Evolutionary conservation across 2,329 filamentous ascomycete species (phyloP), one percentile per base, ranked within the genome.

Genomic region (Blastomyces gilchristii): DNA sequence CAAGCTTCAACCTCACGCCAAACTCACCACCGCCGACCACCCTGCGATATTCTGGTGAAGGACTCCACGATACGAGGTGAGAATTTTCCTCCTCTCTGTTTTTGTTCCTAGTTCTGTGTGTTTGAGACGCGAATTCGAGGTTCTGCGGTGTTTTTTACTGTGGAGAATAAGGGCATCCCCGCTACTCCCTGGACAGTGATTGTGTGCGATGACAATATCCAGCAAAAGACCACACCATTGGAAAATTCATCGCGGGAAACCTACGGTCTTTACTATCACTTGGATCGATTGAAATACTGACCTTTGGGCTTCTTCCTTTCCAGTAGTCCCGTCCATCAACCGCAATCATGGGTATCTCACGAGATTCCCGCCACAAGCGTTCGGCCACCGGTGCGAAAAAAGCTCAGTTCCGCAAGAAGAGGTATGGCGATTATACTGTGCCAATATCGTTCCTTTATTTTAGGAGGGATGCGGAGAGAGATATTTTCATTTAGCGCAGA

Each of bases 301-400:
- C 58, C 14, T 28, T 25, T 18, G 58, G 25, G 58, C 6, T 25
- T 25, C 16, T 59, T 53, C 16, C 34, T 39, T n/a, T 25, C 56
- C 54, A 69, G 68, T 71, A 78, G 76, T 77, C 75, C 76, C 73
- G 70, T 74, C 70, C 79, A 87, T 84, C 84, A 83, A 84, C 83
- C 82, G 87, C 87, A 89, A 90, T 87, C 84, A 93, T 93, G 89
- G 90, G 94, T 99, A 97, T 99, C 85, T 97, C 93, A 83, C 90
- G 94, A 85, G 93, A 97, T 85, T 96, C 91, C 81, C 91, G 94
- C 85, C 94, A 99, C 88, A 99, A 99, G 90, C 92, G 94, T 84
- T 92, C 91, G 82, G 92, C 93, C 81, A 90, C 95, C 81, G 95
- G 94, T 86, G 94, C 95, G 78, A 99, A 99, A 89, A 88, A 89